These are phyloP conservation scores for Borovskyia barvae DNA, from an alignment of 208 protist species.

Conservation along the genomic window DNA sequence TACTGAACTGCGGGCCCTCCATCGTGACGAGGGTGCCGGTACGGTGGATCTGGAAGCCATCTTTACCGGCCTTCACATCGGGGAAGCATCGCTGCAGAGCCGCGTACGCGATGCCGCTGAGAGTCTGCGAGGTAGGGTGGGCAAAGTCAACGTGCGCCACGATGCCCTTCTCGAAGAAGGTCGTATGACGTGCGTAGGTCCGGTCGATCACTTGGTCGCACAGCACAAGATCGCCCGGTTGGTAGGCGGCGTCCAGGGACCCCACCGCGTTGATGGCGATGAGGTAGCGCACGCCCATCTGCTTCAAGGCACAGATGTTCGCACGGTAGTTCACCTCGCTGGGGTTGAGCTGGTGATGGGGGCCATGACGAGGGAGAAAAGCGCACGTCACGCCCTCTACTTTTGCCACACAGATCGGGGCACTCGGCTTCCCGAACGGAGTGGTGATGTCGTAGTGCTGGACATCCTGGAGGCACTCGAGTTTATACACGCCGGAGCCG, in stretches of 20 bases:
- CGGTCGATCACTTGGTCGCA: conserved; percentile 90
- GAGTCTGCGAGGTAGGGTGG: conserved; percentile 61
- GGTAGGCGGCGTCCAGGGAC: conserved; percentile 68
- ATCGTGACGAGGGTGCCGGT: conserved; percentile 84
- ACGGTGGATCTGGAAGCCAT: conserved; percentile 47
- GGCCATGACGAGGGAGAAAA: conserved; percentile 88
- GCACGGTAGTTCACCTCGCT: conserved; percentile 90
- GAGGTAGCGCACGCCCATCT: conserved; percentile 83
- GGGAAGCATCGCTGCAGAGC: conserved; percentile 44
- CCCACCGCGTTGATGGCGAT: conserved; percentile 88
- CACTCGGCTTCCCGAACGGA: conserved; percentile 82
- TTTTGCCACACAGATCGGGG: conserved; percentile 60
- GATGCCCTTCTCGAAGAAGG: conserved; percentile 84
- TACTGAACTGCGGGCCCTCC: conserved; percentile 92
- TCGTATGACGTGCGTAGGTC: conserved; percentile 62
- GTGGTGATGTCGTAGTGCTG: conserved; percentile 72
- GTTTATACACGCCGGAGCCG: conserved; percentile 83
- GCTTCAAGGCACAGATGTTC: conserved; percentile 91
- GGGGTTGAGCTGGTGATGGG: conserved; percentile 72
- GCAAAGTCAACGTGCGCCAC: conserved; percentile 85
- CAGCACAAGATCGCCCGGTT: conserved; percentile 85
- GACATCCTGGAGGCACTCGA: conserved; percentile 49
- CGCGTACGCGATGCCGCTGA: conserved; percentile 39
- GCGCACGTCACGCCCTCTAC: conserved; percentile 57
- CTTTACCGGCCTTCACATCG: conserved; percentile 16